A percentile compares a stretch with the other conserved stretches of the same genome.
Evolutionary conservation across 1,139 yeast species (phyloP).

Genomic region (Casaregolazyma lundiana): DNA sequence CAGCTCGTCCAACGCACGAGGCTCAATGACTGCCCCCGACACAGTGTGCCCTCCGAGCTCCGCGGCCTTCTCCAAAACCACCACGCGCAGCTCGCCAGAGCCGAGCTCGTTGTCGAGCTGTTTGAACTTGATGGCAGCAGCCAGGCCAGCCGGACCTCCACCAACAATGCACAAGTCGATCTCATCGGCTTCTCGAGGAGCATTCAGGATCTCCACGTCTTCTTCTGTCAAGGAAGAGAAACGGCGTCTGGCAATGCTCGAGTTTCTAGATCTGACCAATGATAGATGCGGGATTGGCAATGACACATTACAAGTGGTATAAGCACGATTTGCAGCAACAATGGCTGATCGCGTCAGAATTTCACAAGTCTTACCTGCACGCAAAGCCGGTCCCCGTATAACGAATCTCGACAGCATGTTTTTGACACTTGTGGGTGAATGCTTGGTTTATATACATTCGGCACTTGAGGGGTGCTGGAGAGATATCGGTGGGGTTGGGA

Average conservation of each 20-base stretch:
- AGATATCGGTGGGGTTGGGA: not conserved
- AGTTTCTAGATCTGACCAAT: constrained; percentile 1
- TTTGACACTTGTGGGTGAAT: too few relatives aligned
- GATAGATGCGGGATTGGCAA: not conserved
- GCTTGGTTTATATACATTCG: too few relatives aligned
- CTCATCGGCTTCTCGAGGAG: constrained; percentile 71
- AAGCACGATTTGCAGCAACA: not conserved
- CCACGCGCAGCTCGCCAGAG: constrained; percentile 67
- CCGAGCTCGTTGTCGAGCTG: constrained; percentile 74
- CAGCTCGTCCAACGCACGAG: constrained; percentile 76
- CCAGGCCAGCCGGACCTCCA: constrained; percentile 96
- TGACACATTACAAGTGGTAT: constrained; percentile 5
- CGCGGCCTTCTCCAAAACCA: constrained; percentile 86
- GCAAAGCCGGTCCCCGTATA: not conserved
- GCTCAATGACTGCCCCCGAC: constrained; percentile 93
- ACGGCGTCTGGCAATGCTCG: not conserved
- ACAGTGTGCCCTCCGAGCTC: constrained; percentile 87
- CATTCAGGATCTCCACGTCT: constrained; percentile 22
- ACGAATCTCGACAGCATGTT: not conserved
- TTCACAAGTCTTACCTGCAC: not conserved
- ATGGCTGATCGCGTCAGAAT: not conserved
- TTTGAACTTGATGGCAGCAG: constrained; percentile 85
- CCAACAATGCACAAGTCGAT: constrained; percentile 96
- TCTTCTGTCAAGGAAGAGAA: constrained; percentile 7
- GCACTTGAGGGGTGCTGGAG: not conserved